A percentile compares a stretch with the other conserved stretches of the same genome.
Evolutionary conservation across 331 rosid genomes (phyloP).

Genomic region (Acacia pycnantha): DNA sequence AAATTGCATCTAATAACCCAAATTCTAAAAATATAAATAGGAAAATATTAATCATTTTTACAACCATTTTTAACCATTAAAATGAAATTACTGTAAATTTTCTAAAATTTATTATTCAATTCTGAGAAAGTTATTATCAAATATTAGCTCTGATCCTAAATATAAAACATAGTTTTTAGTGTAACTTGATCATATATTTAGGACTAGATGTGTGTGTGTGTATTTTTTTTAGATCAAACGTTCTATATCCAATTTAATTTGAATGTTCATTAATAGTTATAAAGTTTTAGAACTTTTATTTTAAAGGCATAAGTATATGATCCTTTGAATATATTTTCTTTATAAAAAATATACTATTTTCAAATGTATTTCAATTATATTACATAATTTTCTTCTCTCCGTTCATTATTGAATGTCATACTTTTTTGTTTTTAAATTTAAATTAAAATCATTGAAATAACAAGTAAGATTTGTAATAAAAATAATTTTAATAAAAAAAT

Average conservation of each 20-base stretch:
- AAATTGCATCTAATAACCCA: neutral
- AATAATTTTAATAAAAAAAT: too few species aligned
- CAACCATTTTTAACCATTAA: neutral
- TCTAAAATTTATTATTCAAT: neutral
- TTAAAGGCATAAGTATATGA: neutral
- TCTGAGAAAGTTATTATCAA: neutral
- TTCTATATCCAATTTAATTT: neutral
- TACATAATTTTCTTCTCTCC: neutral
- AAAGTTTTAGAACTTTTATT: neutral
- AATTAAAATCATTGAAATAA: neutral
- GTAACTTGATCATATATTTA: too few species aligned
- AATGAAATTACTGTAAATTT: neutral
- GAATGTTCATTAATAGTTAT: neutral
- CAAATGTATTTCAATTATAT: neutral
- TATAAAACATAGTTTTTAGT: too few species aligned
- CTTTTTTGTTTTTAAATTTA: neutral
- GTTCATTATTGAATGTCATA: neutral
- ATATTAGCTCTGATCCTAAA: neutral
- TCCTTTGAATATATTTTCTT: neutral
- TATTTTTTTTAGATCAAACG: too few species aligned
- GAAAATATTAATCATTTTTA: neutral
- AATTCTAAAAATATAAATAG: neutral
- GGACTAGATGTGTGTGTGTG: too few species aligned
- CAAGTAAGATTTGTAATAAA: neutral
- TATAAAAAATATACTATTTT: neutral